These are phyloP conservation scores for Blastocystis sp. DNA, from an alignment of 352 stramenopile species.

Conservation along the genomic window DNA sequence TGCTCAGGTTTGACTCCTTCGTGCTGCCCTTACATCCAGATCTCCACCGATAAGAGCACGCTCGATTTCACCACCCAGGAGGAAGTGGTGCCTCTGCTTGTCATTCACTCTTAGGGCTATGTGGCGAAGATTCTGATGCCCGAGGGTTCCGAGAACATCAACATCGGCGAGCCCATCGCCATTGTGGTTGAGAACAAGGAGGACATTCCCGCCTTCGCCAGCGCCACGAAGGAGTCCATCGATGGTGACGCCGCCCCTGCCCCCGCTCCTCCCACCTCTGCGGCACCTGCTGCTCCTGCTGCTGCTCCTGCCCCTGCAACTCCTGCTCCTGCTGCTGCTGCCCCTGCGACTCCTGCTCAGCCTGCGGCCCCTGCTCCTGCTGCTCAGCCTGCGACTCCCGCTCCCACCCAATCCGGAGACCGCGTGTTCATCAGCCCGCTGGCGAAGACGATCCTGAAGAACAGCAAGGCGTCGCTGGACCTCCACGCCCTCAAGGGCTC, in stretches of 20 bases:
- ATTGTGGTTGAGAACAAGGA: slow-evolving; percentile 78
- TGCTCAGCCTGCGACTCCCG: slow-evolving; percentile 66
- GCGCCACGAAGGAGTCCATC: slow-evolving; percentile 73
- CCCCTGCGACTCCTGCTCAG: background rate
- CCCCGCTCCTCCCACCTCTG: slow-evolving; percentile 28
- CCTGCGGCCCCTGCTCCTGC: slow-evolving; percentile 5
- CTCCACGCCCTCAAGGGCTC: slow-evolving; percentile 73
- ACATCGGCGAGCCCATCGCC: slow-evolving; percentile 77
- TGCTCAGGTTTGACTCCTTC: slow-evolving; percentile 68
- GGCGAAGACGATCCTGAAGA: slow-evolving; percentile 30
- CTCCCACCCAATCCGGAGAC: slow-evolving; percentile 70
- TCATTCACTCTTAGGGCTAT: slow-evolving; percentile 73
- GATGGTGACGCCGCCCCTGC: slow-evolving; percentile 67
- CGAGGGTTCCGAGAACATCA: slow-evolving; percentile 74
- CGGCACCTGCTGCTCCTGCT: slow-evolving; percentile 21
- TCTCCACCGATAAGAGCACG: slow-evolving; percentile 72
- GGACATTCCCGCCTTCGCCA: slow-evolving; percentile 75
- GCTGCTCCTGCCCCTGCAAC: background rate
- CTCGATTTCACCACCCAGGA: slow-evolving; percentile 71
- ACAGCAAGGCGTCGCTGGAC: slow-evolving; percentile 15
- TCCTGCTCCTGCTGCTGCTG: background rate
- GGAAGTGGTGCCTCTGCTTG: slow-evolving; percentile 30
- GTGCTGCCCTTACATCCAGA: background rate
- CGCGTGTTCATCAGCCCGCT: slow-evolving; percentile 69
- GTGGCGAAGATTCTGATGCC: slow-evolving; percentile 81